Evolutionary conservation across 176 grass and related monocot species (phyloP), one percentile per base, ranked within the genome.

Genomic region (Aechmea fasciata): DNA sequence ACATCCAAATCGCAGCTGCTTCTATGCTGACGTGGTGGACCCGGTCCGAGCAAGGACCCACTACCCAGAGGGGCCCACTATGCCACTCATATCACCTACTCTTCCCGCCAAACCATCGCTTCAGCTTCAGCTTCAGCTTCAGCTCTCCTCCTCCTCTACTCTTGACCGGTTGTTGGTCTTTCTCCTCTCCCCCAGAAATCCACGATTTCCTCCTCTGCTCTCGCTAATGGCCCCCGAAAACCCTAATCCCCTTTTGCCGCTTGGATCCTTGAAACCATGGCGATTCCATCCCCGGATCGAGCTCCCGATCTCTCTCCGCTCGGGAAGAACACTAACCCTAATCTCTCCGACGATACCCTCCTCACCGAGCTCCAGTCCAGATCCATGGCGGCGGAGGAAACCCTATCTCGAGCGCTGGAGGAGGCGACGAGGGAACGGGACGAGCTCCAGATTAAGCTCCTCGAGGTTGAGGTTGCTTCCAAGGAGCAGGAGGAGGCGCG

Each of bases 101-200:
- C 15, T 59, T 59, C 54, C 54, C 54, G 54, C 54, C 54, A 59
- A 9, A 59, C 6, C 33, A 41, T 41, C 4, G 22, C 22, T 23
- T 23, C 22, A 1, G 22, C 22, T 23, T 23, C 22, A 1, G 33
- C 33, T 7, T 41, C 33, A 59, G 19, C 54, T 17, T 50, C 22
- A 18, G 26, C 52, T 65, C 47, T 17, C 12, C 64, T 70, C 59
- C 5, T 25, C 33, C 48, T 50, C 49, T 17, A 11, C 19, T 78
- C 54, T 82, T 82, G 79, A 82, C 79, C 66, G 72, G 79, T 77
- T 71, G 73, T 10, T 77, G 18, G 18, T 23, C 13, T 11, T 11
- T 33, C 29, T 33, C 57, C 29, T 63, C 41, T 73, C 51, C 11
- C 66, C 49, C 28, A n/a, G 29, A 70, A 13, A 47, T 70, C 29